phyloP scores from a whole-genome alignment of 345 rosid genomes.

The Balakata baccata region DNA sequence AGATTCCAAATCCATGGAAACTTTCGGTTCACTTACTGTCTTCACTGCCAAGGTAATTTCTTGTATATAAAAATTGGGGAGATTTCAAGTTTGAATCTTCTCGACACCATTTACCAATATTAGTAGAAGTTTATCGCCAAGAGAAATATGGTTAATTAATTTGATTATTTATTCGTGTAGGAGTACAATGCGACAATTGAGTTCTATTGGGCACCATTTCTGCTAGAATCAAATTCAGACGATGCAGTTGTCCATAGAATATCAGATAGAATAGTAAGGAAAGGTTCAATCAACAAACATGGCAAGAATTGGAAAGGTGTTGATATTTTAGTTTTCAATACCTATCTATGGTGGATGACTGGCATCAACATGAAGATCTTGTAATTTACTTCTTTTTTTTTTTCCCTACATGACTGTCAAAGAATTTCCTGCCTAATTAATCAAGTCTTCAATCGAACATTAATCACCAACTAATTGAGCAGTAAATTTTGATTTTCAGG shows the following conservation, averaged over 20 bases:
- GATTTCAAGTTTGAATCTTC: too few relatives aligned
- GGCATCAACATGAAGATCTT: conserved; percentile 75
- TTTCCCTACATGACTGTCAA: neutral
- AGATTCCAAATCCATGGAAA: conserved; percentile 68
- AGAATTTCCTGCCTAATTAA: too few relatives aligned
- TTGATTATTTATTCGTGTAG: conserved; percentile 21
- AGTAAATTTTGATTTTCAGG: conserved; percentile 31
- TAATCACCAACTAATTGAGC: too few relatives aligned
- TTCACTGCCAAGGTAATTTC: conserved; percentile 76
- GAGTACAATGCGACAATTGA: conserved; percentile 93
- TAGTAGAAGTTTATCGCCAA: too few relatives aligned
- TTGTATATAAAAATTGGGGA: too few relatives aligned
- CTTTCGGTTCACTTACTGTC: conserved; percentile 70
- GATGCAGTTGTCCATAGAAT: conserved; percentile 72
- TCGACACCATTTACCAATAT: too few relatives aligned
- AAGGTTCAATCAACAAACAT: conserved; percentile 90
- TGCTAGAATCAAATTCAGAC: conserved; percentile 90
- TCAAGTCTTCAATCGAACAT: too few relatives aligned
- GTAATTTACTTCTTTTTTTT: conserved; percentile 30
- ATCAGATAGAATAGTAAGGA: conserved; percentile 77
- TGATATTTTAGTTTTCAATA: conserved; percentile 76
- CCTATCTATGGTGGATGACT: conserved; percentile 96
- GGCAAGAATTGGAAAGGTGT: conserved; percentile 86
- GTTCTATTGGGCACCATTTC: conserved; percentile 99
- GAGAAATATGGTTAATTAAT: too few relatives aligned